phyloP scores from a whole-genome alignment of 2,329 filamentous ascomycete genomes.

The Nigrospora oryzae region DNA sequence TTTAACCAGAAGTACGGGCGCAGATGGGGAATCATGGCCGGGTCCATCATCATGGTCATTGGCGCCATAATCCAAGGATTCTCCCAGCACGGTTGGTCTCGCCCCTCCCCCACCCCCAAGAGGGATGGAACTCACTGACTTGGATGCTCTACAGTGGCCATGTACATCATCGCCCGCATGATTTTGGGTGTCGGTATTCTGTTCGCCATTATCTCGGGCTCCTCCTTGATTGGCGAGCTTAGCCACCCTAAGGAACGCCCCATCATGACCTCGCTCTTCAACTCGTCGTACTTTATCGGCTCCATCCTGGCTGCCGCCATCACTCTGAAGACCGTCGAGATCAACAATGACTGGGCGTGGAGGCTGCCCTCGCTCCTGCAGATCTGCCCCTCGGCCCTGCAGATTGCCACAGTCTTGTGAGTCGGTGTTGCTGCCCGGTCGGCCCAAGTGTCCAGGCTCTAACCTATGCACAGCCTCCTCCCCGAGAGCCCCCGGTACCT shows the following conservation, averaged over 20 bases:
- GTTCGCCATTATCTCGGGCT: conserved; percentile 49
- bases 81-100: conserved; percentile 30
- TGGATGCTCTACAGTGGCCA: conserved; percentile 20
- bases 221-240: conserved; percentile 50
- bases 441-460: neutral
- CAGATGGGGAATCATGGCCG: conserved; percentile 45
- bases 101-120: neutral
- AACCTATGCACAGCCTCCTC: conserved; percentile 23
- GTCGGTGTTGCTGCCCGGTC: neutral
- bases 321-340: conserved; percentile 37
- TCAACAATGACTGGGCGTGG: conserved; percentile 30
- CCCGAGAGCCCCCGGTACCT: conserved; percentile 55
- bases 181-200: conserved; percentile 53
- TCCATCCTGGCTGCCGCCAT: conserved; percentile 40
- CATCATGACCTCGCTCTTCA: conserved; percentile 51
- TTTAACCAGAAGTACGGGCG: conserved; percentile 47
- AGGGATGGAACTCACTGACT: neutral
- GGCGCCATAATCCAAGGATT: conserved; percentile 48
- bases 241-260: conserved; percentile 52
- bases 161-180: conserved; percentile 53
- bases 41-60: conserved; percentile 43
- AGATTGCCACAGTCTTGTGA: conserved; percentile 29
- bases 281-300: conserved; percentile 47
- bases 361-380: conserved; percentile 38
- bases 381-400: conserved; percentile 30